Conservation (phyloP, 2,329 filamentous ascomycete species). For the Trichophyton equinum region DNA sequence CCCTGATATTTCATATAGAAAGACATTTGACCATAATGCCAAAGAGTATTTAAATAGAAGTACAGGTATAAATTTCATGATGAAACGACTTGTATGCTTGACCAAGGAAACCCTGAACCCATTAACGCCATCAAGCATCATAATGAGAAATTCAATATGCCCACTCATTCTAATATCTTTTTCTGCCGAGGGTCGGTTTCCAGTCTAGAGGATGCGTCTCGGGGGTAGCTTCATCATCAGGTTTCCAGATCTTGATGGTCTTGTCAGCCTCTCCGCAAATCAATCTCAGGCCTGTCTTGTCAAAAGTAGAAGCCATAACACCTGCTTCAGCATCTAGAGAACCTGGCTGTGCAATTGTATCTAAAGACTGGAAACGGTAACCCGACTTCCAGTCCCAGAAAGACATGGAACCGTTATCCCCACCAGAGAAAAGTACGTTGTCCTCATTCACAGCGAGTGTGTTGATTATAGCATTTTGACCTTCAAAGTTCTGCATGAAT, state of each 20-base stretch:
- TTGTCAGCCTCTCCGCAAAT: conserved; percentile 96
- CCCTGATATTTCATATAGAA: not conserved
- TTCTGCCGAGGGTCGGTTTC: conserved; percentile 66
- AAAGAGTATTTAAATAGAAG: not conserved
- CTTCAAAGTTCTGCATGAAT: conserved; percentile 98
- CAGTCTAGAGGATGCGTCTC: conserved; percentile 87
- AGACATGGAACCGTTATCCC: conserved; percentile 87
- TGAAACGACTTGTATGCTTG: not conserved
- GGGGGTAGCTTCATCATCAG: conserved; percentile 77
- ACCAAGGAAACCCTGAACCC: not conserved
- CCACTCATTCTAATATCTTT: conserved; percentile 52
- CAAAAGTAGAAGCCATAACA: conserved; percentile 88
- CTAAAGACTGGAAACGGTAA: conserved; percentile 75
- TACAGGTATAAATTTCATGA: not conserved
- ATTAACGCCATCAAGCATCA: conserved; percentile 5
- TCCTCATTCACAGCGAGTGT: conserved; percentile 86
- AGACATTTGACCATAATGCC: not conserved
- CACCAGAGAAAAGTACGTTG: conserved; percentile 88
- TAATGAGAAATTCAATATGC: conserved; percentile 8
- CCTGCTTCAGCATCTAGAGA: conserved; percentile 89
- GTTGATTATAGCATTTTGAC: conserved; percentile 94
- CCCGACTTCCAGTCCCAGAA: conserved; percentile 99
- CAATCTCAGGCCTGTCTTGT: conserved; percentile 72
- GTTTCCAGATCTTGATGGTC: conserved; percentile 97
- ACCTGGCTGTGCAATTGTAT: conserved; percentile 87